phyloP scores from a whole-genome alignment of 805 yeast genomes.

The Hanseniaspora occidentalis region DNA sequence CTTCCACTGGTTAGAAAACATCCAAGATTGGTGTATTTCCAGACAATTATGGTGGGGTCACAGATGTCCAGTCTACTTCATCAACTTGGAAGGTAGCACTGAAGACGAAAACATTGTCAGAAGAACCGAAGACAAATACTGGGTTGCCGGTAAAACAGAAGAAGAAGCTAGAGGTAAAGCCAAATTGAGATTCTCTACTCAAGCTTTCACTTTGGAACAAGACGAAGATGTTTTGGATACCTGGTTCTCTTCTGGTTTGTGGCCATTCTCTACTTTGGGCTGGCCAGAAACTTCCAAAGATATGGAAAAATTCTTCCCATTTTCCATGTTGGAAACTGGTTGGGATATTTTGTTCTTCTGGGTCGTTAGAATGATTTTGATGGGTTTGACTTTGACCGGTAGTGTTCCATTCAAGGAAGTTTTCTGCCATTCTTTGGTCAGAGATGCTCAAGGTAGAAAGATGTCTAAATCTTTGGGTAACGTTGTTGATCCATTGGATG shows the following conservation, averaged over 20 bases:
- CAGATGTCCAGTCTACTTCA: constrained; percentile 92
- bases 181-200: constrained; percentile 51
- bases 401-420: constrained; percentile 89
- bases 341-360: constrained; percentile 99
- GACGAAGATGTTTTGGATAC: constrained; percentile 98
- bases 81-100: constrained; percentile 58
- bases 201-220: constrained; percentile 68
- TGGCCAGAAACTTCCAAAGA: constrained; percentile 83
- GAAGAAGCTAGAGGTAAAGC: constrained; percentile 87
- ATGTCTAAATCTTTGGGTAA: constrained; percentile 98
- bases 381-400: constrained; percentile 85
- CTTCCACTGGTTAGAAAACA: constrained; percentile 88
- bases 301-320: constrained; percentile 69
- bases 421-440: constrained; percentile 94
- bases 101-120: constrained; percentile 35
- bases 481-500: constrained; percentile 92
- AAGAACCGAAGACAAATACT: constrained; percentile 50
- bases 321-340: constrained; percentile 93
- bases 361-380: constrained; percentile 93
- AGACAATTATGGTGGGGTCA: constrained; percentile 96
- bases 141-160: constrained; percentile 81
- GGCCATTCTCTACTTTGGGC: constrained; percentile 95
- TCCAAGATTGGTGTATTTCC: constrained; percentile 99
- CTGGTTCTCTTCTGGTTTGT: constrained; percentile 96
- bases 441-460: constrained; percentile 98